Evolutionary conservation across 202 grass and related monocot genomes (phyloP), one percentile per base, ranked within the genome.

Genomic region (Panicum hallii): DNA sequence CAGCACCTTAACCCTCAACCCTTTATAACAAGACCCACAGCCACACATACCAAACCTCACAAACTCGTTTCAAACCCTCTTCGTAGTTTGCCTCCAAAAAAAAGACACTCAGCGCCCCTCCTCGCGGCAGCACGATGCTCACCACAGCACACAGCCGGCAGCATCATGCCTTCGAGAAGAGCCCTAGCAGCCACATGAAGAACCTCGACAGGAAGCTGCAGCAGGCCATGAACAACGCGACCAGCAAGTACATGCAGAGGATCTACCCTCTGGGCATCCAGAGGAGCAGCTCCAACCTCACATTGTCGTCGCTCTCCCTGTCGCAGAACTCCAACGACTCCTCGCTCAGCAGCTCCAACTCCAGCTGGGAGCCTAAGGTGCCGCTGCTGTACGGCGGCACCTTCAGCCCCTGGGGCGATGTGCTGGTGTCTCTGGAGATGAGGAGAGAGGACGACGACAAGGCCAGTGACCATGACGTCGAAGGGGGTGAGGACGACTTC

Each of bases 271-370:
- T 95, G 49, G 68, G 86, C 19, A 95, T 97, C 20, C 82, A 92
- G 69, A 90, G 91, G 75, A 99, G 82, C 63, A 86, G 87, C 88
- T 99, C 97, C 63, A 88, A 84, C 52, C 91, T 94, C 44, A 91
- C 93, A 17, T 87, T 97, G 52, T 99, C 97, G 28, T 99, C 97
- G 15, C 92, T 99, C 45, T 99, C 97, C 4, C 70, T 99, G 45
- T 99, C 97, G 16, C 97, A 99, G 79, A 99, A 97, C 80, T 99
- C 97, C 63, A 97, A 95, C 49, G 97, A 94, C 53, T 99, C 97
- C 3, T 99, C 97, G 5, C 80, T 97, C 13, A 92, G 93, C 48
- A 97, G 97, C 79, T 99, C 97, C 9, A 91, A 97, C 80, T 90
- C 82, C n/a, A 93, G 91, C 82, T 99, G 97, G 97, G 97, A 99